Evolutionary conservation across 1,139 yeast species (phyloP).

Genomic region (Blastobotrys serpentis): DNA sequence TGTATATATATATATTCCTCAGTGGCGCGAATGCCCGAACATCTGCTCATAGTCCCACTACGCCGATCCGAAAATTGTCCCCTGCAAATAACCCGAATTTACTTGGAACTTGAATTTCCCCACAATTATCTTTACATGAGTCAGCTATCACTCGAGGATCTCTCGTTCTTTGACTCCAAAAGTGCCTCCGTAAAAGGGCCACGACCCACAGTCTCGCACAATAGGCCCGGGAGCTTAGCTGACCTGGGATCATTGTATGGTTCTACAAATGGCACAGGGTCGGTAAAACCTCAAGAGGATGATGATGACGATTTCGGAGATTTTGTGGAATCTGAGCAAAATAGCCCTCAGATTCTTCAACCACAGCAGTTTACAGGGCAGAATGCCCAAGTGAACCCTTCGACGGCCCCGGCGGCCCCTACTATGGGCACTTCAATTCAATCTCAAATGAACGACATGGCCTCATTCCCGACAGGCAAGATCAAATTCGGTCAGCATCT

Average conservation of each 20-base stretch:
- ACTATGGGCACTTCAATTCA: constrained; percentile 9
- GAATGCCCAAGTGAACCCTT: no score
- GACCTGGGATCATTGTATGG: neutral
- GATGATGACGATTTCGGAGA: constrained; percentile 18
- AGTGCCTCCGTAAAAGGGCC: neutral
- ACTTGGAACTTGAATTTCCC: neutral
- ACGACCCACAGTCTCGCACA: neutral
- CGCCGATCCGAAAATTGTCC: no score
- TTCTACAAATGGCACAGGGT: neutral
- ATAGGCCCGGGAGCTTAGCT: constrained; percentile 3
- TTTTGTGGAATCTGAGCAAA: constrained; percentile 13
- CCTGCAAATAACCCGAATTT: no score
- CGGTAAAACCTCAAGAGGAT: neutral
- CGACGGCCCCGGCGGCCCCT: no score
- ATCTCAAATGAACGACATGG: constrained; percentile 6
- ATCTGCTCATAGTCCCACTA: no score
- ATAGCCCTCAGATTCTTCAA: neutral
- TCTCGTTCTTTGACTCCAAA: constrained; percentile 14
- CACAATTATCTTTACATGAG: neutral
- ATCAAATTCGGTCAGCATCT: constrained; percentile 16
- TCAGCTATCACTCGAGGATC: constrained; percentile 10
- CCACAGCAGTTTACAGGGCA: neutral
- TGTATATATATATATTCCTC: no score
- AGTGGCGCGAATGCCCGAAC: no score
- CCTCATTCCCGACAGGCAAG: neutral